These are phyloP conservation scores for Penicillium cosmopolitanum DNA, from an alignment of 495 filamentous ascomycete species.

Conservation along the genomic window DNA sequence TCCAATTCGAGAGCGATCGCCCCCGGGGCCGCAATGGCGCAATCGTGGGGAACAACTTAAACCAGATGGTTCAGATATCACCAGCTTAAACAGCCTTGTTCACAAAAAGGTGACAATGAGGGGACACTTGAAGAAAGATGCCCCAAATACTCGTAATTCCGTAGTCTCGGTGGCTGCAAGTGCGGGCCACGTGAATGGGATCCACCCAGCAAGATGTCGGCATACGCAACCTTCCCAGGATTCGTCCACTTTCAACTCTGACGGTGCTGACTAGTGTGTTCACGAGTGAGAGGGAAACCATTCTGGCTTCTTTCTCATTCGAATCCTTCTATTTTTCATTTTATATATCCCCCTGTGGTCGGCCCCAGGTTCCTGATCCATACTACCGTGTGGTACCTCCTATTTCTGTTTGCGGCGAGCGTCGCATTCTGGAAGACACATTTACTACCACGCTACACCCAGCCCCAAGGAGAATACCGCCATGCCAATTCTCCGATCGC, in stretches of 20 bases:
- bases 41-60: conserved; percentile 2
- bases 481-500: conserved; percentile 22
- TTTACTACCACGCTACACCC: conserved; percentile 6
- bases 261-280: neutral
- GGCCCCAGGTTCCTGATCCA: conserved; percentile 3
- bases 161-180: neutral
- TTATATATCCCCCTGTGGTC: neutral
- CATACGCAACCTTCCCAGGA: conserved; percentile 20
- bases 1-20: neutral
- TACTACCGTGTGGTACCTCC: conserved; percentile 8
- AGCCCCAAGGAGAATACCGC: conserved; percentile 12
- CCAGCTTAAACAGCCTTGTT: too few species aligned
- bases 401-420: conserved; percentile 24
- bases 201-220: conserved; percentile 17
- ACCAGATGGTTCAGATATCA: neutral
- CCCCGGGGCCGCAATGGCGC: neutral
- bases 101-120: too few species aligned
- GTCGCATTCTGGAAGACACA: conserved; percentile 23
- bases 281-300: neutral
- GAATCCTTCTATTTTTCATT: neutral
- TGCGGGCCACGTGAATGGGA: conserved; percentile 23
- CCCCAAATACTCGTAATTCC: too few species aligned
- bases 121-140: too few species aligned
- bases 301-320: conserved; percentile 3
- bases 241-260: conserved; percentile 11